Evolutionary conservation across 306 rosid species (phyloP), one percentile per base, ranked within the genome.

Genomic region (Corylus heterophylla): DNA sequence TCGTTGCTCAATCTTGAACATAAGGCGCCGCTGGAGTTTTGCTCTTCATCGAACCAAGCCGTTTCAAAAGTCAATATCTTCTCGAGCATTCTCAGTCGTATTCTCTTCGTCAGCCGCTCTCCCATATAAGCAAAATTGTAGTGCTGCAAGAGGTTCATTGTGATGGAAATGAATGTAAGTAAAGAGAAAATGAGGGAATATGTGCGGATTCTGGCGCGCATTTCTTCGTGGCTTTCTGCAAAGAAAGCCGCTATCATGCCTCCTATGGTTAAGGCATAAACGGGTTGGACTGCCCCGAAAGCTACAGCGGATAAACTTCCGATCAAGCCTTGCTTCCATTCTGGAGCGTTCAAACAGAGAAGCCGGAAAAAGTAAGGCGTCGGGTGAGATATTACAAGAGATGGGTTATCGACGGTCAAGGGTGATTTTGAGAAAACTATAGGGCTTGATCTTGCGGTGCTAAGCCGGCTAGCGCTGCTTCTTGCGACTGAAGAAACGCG

Each of bases 211-310:
- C 94, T 84, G 0, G 80, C 81, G 14, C 76, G 93, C 89, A 93
- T 91, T 82, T 95, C 98, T 2, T 87, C 78, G 62, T 93, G 99
- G 87, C 81, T 93, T 78, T 76, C 82, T 7, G 88, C 91, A 35
- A 89, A 95, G 85, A 95, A 92, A 12, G 99, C 94, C 0, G 99
- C 88, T 59, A 95, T 92, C 98, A 95, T 89, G 9, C 99, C 97
- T 5, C 99, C 99, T 22, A 95, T 83, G 31, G 96, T 91, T 49
- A 93, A 71, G 54, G 99, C 99, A 83, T 95, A 93, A 44, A 92
- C 10, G 2, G 99, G 99, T 84, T 95, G 99, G 78, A 95, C 86
- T 12, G 97, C 89, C 22, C 99, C 99, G 69, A 85, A 88, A 25
- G 89, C 92, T 14, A 85, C 76, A 11, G 99, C 98, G 6, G 96